phyloP scores from a whole-genome alignment of 495 filamentous ascomycete genomes.

The Cairneyella variabilis region DNA sequence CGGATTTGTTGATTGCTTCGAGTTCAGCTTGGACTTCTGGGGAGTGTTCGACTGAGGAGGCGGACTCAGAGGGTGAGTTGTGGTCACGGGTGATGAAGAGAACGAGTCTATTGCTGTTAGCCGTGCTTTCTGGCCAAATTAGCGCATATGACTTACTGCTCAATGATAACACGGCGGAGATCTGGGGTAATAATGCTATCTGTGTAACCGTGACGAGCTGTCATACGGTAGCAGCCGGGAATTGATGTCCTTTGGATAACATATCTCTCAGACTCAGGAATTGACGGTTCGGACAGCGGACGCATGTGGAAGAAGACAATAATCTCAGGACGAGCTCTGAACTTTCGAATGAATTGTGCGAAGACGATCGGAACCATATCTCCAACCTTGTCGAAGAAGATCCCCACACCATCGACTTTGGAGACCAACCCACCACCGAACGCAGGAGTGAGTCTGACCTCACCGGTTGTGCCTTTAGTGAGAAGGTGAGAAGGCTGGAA shows the following conservation, averaged over 20 bases:
- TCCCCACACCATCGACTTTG: slow-evolving; percentile 49
- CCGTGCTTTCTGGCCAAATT: not conserved
- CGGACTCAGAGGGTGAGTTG: slow-evolving; percentile 10
- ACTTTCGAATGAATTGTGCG: slow-evolving; percentile 61
- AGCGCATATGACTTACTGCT: slow-evolving; percentile 43
- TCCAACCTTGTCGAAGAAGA: slow-evolving; percentile 67
- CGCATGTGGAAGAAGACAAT: slow-evolving; percentile 62
- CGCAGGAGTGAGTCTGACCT: slow-evolving; percentile 30
- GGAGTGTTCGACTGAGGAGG: slow-evolving; percentile 27
- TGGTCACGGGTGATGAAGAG: slow-evolving; percentile 43
- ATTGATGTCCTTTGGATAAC: slow-evolving; percentile 38
- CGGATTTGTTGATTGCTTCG: slow-evolving; percentile 51
- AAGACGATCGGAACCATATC: slow-evolving; percentile 53
- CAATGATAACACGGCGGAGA: slow-evolving; percentile 54
- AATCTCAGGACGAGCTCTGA: slow-evolving; percentile 52
- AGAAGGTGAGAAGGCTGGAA: slow-evolving; percentile 46
- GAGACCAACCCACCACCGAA: slow-evolving; percentile 45
- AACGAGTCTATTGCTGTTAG: slow-evolving; percentile 31
- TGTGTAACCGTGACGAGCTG: slow-evolving; percentile 66
- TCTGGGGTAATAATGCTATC: slow-evolving; percentile 62
- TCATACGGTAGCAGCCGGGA: slow-evolving; percentile 59
- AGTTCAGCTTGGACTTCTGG: slow-evolving; percentile 40
- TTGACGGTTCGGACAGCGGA: slow-evolving; percentile 48
- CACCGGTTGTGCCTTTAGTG: slow-evolving; percentile 23
- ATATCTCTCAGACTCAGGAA: slow-evolving; percentile 40